Evolutionary conservation across 495 filamentous ascomycete genomes (phyloP).

Genomic region (Penicillium dipodomyicola): DNA sequence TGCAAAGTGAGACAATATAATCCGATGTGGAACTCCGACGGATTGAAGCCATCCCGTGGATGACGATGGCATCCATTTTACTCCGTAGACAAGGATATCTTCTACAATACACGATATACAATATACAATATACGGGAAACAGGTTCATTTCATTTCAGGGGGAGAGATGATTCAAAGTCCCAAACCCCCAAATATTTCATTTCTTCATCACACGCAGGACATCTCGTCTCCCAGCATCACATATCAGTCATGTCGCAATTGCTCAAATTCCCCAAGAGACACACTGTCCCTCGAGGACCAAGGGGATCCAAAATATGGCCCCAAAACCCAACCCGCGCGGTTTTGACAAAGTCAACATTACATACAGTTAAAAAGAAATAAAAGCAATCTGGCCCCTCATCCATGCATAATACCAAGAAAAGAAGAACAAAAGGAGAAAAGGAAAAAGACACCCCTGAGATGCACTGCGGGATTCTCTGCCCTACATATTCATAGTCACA

Average conservation of each 20-base stretch:
- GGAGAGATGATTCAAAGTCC: not conserved
- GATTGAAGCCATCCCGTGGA: not conserved
- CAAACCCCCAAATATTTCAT: slow-evolving; percentile 16
- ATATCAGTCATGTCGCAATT: slow-evolving; percentile 5
- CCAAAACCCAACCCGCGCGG: slow-evolving; percentile 13
- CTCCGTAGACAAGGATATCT: no score
- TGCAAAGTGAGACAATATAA: slow-evolving; percentile 11
- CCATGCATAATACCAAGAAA: slow-evolving; percentile 8
- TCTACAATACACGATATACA: not conserved
- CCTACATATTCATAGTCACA: slow-evolving; percentile 2
- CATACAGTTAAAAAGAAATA: slow-evolving; percentile 24
- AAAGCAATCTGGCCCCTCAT: slow-evolving; percentile 11
- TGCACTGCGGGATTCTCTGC: slow-evolving; percentile 6
- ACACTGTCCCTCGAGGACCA: not conserved
- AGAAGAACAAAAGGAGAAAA: slow-evolving; percentile 9
- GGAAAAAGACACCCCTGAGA: not conserved
- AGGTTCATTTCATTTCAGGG: not conserved
- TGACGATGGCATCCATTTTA: not conserved
- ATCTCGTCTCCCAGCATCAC: slow-evolving; percentile 1
- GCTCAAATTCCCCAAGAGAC: slow-evolving; percentile 2
- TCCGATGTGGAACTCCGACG: not conserved
- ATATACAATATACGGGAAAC: not conserved
- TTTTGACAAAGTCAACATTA: slow-evolving; percentile 25
- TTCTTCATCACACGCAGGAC: slow-evolving; percentile 9
- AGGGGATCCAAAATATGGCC: slow-evolving; percentile 19